A percentile compares a stretch with the other conserved stretches of the same genome.
Conservation (phyloP, 352 stramenopile species). For the Phytophthora vignae region DNA sequence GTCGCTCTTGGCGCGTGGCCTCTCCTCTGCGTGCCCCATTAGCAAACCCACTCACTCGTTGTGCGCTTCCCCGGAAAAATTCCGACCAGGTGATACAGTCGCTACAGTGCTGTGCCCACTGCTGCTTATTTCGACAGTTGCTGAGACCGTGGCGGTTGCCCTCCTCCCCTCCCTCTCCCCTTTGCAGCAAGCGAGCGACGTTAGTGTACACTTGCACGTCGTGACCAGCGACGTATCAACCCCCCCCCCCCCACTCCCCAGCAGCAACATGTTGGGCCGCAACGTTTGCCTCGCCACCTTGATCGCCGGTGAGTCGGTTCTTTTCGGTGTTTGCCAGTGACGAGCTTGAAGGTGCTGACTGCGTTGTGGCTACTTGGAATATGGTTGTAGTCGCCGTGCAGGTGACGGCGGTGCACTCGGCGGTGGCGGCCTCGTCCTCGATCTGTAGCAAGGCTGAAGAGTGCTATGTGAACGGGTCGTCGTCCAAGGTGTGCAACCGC, state of each 20-base stretch:
- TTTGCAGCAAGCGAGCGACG: not conserved
- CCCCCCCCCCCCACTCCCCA: too few relatives aligned
- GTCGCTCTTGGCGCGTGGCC: conserved; percentile 1
- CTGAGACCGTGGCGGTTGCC: not conserved
- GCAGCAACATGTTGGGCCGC: conserved; percentile 28
- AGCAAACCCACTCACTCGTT: not conserved
- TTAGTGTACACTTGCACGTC: conserved; percentile 15
- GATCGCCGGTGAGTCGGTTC: conserved; percentile 31
- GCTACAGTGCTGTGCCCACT: not conserved
- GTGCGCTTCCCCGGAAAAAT: not conserved
- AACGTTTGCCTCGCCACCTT: conserved; percentile 36
- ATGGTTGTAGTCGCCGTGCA: conserved; percentile 26
- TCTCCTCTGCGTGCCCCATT: not conserved
- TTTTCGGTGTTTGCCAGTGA: not conserved
- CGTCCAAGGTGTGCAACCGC: conserved; percentile 57
- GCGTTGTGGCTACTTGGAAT: not conserved
- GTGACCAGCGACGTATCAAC: conserved; percentile 29
- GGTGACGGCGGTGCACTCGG: conserved; percentile 26
- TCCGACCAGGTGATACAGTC: not conserved
- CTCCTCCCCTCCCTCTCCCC: not conserved
- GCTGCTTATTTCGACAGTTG: conserved; percentile 4
- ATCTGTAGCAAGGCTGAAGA: conserved; percentile 47
- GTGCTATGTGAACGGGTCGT: conserved; percentile 57
- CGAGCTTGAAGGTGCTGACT: not conserved
- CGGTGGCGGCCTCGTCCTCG: conserved; percentile 11